Conservation (phyloP, 208 protist species). For the Trypanosoma grayi region DNA sequence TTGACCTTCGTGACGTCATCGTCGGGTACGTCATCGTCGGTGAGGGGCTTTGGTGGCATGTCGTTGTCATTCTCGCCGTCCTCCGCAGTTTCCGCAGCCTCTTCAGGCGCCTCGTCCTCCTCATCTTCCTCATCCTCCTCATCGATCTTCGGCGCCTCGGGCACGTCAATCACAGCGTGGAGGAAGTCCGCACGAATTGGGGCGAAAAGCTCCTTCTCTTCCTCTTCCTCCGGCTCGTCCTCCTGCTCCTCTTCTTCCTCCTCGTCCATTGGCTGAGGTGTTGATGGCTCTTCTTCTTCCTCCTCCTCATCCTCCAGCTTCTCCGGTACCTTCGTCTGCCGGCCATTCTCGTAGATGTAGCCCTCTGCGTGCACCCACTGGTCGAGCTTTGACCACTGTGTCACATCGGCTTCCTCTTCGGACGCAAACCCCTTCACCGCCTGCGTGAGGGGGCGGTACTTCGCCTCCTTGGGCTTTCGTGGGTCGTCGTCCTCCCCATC, state of each 20-base stretch:
- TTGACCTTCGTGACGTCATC: conserved; percentile 87
- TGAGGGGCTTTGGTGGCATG: conserved; percentile 66
- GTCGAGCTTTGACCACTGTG: conserved; percentile 56
- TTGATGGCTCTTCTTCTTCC: conserved; percentile 52
- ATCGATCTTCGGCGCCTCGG: conserved; percentile 76
- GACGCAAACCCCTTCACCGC: conserved; percentile 59
- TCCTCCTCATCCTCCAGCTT: conserved; percentile 78
- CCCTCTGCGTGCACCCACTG: conserved; percentile 89
- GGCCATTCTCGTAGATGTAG: conserved; percentile 86
- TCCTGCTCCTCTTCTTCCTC: conserved; percentile 67
- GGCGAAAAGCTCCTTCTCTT: conserved; percentile 84
- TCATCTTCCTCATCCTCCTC: conserved; percentile 78
- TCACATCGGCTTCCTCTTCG: conserved; percentile 75
- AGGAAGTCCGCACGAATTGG: conserved; percentile 78
- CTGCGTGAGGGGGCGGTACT: conserved; percentile 74
- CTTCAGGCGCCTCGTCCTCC: conserved; percentile 39
- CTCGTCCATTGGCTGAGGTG: conserved; percentile 53
- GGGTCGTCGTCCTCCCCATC: conserved; percentile 65
- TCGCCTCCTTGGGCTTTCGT: conserved; percentile 76
- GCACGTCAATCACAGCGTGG: conserved; percentile 83
- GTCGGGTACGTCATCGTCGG: conserved; percentile 79
- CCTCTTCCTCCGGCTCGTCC: conserved; percentile 66
- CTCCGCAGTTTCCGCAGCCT: conserved; percentile 1
- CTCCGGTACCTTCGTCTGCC: conserved; percentile 88
- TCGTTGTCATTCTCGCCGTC: conserved; percentile 35